Percentiles rank a stretch among this genome's conserved stretches.
phyloP scores from a whole-genome alignment of 148 eudicot genomes.

The Vaccinium vitisidaea region DNA sequence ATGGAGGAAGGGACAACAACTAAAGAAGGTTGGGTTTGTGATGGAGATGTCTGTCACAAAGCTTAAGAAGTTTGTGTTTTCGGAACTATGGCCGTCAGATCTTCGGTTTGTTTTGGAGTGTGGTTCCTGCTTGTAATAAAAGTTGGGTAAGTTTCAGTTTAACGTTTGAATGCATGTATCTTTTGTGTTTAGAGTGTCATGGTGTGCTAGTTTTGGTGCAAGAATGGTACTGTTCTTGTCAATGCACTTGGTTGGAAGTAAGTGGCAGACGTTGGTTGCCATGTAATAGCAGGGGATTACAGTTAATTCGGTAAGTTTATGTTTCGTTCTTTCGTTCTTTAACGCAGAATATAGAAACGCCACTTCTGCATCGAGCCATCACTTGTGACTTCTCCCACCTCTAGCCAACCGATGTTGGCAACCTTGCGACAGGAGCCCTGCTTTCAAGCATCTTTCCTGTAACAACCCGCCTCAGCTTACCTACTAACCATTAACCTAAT shows the following conservation, averaged over 20 bases:
- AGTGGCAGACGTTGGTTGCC: neutral
- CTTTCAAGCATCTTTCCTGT: too few relatives aligned
- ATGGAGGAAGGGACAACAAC: neutral
- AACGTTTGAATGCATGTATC: neutral
- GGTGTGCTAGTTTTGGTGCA: neutral
- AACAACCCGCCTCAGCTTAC: too few relatives aligned
- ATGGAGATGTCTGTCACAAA: constrained; percentile 49
- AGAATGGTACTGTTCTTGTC: neutral
- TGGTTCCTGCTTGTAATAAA: constrained; percentile 4
- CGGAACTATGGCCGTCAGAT: neutral
- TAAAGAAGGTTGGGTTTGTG: constrained; percentile 55
- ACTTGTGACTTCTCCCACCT: too few relatives aligned
- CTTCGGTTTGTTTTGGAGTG: neutral
- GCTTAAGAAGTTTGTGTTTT: constrained; percentile 16
- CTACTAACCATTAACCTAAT: too few relatives aligned
- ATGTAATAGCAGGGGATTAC: too few relatives aligned
- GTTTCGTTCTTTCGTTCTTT: neutral
- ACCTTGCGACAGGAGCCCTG: too few relatives aligned
- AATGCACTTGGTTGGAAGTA: neutral
- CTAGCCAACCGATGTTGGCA: too few relatives aligned
- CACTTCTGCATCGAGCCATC: too few relatives aligned
- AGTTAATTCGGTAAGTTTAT: neutral
- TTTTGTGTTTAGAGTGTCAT: neutral
- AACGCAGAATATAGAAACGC: neutral
- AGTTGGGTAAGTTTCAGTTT: neutral